These are phyloP conservation scores for Tricharina praecox DNA, from an alignment of 495 filamentous ascomycete genomes.

Conservation along the genomic window DNA sequence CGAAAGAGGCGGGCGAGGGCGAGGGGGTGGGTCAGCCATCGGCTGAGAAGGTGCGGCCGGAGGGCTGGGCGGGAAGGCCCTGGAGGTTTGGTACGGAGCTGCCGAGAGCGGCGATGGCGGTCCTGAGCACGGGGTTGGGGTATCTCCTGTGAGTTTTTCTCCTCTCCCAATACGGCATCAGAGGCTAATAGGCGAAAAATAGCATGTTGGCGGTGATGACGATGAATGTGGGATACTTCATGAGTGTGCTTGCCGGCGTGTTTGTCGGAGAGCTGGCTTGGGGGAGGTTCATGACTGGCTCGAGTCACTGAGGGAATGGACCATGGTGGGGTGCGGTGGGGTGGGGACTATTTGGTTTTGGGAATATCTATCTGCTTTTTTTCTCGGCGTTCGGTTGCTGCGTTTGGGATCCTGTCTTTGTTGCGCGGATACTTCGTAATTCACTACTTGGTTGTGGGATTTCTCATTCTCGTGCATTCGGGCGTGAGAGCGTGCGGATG, in stretches of 20 bases:
- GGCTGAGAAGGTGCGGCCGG: slow-evolving; percentile 39
- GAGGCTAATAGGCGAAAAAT: slow-evolving; percentile 6
- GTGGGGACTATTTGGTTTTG: too few relatives aligned
- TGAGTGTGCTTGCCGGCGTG: slow-evolving; percentile 63
- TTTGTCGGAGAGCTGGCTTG: slow-evolving; percentile 65
- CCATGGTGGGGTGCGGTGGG: too few relatives aligned
- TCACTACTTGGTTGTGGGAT: too few relatives aligned
- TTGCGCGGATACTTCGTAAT: too few relatives aligned
- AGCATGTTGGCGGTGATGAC: slow-evolving; percentile 99
- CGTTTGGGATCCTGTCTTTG: too few relatives aligned
- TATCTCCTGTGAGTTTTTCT: slow-evolving; percentile 66
- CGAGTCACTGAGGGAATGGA: background rate
- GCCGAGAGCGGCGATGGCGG: slow-evolving; percentile 49
- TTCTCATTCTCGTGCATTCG: too few relatives aligned
- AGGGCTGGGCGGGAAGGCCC: slow-evolving; percentile 35
- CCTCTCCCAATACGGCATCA: background rate
- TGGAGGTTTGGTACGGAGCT: slow-evolving; percentile 70
- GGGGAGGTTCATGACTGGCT: background rate
- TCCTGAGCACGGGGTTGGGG: slow-evolving; percentile 53
- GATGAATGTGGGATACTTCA: slow-evolving; percentile 90
- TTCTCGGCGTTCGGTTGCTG: too few relatives aligned
- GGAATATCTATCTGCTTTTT: too few relatives aligned
- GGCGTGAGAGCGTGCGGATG: too few relatives aligned
- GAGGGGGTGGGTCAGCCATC: slow-evolving; percentile 48
- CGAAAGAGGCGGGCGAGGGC: slow-evolving; percentile 49